Base-by-base conservation (phyloP, 2,329 filamentous ascomycete species). In the Cytospora paraplurivora region DNA sequence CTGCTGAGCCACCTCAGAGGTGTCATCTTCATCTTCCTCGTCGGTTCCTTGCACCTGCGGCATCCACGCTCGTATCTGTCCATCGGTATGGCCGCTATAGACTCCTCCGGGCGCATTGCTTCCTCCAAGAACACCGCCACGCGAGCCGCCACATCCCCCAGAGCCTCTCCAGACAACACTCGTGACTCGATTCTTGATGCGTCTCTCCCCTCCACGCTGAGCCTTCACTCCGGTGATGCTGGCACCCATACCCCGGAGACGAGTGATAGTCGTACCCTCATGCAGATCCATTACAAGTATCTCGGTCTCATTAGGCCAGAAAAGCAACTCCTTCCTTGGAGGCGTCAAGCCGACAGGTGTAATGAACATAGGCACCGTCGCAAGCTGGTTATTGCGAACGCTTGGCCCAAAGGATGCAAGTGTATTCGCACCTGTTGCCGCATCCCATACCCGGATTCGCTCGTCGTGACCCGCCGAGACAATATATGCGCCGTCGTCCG, bases 371-470 rank as follows among this genome's bases (percentile, higher is more conserved):
- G 80, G 81, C 21, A 85, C 78, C 64, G 82, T 87, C 21, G 83
- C 84, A 6, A 88, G 79, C 69, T 84, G 87, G 68, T 78, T 82
- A 73, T 97, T 97, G 69, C 88, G 89, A 49, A 97, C 82, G 34
- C 88, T 82, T 0, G 93, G 91, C 0, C 93, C 93, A 72, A 97
- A 98, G 73, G 89, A 93, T 0, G 90, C 91, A 7, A 97, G 85
- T 0, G 91, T 96, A 74, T 98, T 97, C 19, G 89, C 89, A 2
- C 93, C 92, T 0, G 86, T 91, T 0, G 82, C 82, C 1, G 90
- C 86, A 72, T 97, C 85, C 94, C 94, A 98, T 1, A 97, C 91
- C 5, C 93, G 85, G 67, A 98, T 88, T 10, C 89, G 86, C 56
- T 91, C 83, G 73, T 98, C 95, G 63, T 96, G 90, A 0, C 93